These are phyloP conservation scores for Apophysomyces ossiformis DNA, from an alignment of 371 early-diverging fungal genomes.

Conservation along the genomic window DNA sequence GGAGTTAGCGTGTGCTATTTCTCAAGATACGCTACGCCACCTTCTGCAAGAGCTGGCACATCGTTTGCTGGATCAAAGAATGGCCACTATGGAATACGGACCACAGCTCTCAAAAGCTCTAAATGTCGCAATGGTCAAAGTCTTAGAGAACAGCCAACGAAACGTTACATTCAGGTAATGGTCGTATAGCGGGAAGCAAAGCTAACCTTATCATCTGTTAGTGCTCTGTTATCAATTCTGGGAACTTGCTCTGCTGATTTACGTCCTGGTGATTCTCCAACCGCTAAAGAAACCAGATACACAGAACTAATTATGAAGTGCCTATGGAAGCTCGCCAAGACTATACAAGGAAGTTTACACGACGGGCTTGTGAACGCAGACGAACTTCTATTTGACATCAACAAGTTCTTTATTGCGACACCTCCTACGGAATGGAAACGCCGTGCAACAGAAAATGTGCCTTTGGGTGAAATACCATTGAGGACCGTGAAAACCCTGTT, in stretches of 20 bases:
- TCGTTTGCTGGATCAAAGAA: conserved; percentile 77
- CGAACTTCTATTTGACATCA: conserved; percentile 73
- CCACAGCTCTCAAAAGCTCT: conserved; percentile 75
- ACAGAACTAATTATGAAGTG: conserved; percentile 96
- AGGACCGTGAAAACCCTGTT: conserved; percentile 93
- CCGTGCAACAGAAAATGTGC: conserved; percentile 70
- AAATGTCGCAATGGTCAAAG: conserved; percentile 87
- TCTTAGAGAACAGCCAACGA: conserved; percentile 82
- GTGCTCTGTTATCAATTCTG: conserved; percentile 64
- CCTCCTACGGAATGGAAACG: conserved; percentile 90
- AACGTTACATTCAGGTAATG: conserved; percentile 75
- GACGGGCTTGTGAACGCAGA: conserved; percentile 56
- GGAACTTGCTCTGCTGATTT: conserved; percentile 50
- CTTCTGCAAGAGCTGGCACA: conserved; percentile 77
- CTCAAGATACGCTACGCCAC: conserved; percentile 65
- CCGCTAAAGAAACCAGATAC: conserved; percentile 69
- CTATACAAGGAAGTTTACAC: conserved; percentile 70
- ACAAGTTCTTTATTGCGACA: conserved; percentile 78
- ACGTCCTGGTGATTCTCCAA: conserved; percentile 53
- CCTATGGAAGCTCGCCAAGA: conserved; percentile 92
- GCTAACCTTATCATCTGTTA: conserved; percentile 17
- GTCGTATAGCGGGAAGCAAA: neutral
- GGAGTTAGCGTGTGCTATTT: conserved; percentile 65
- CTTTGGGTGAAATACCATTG: conserved; percentile 90
- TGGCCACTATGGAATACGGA: conserved; percentile 67